Evolutionary conservation across 2,329 filamentous ascomycete genomes (phyloP).

Genomic region (Chaetomiaceae sp.): DNA sequence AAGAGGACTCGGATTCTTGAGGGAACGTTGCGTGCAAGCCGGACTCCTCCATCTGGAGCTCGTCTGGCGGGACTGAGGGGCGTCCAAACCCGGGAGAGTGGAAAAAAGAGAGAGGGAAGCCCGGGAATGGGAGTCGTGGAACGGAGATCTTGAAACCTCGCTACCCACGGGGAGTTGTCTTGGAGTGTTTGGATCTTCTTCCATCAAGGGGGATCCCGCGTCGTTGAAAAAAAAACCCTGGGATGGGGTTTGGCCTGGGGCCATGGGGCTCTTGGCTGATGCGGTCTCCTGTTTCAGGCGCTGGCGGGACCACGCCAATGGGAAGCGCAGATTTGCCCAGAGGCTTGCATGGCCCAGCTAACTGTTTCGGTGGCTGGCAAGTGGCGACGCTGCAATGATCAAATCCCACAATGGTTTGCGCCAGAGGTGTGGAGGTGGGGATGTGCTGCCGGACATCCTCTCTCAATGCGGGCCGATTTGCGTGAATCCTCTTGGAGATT

Average conservation of each 20-base stretch:
- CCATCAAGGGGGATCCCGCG: neutral
- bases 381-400: neutral
- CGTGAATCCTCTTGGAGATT: slow-evolving; percentile 1
- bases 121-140: neutral
- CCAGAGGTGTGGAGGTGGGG: neutral
- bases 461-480: slow-evolving; percentile 4
- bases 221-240: neutral
- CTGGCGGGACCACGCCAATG: neutral
- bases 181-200: slow-evolving; percentile 1
- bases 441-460: neutral
- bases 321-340: slow-evolving; percentile 4
- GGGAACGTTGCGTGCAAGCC: slow-evolving; percentile 1
- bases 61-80: too few relatives aligned
- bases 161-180: neutral
- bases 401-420: neutral
- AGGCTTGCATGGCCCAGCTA: neutral
- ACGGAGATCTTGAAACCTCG: slow-evolving; percentile 12
- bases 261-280: slow-evolving; percentile 2
- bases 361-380: slow-evolving; percentile 4
- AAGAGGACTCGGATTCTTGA: neutral
- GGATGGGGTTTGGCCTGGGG: neutral
- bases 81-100: neutral
- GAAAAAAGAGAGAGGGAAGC: neutral
- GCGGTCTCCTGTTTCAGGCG: slow-evolving; percentile 18
- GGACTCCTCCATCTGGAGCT: too few relatives aligned